Percentiles rank a stretch among this genome's conserved stretches.
phyloP scores from a whole-genome alignment of 2,329 filamentous ascomycete genomes.

The Chalaropsis ovoidea region DNA sequence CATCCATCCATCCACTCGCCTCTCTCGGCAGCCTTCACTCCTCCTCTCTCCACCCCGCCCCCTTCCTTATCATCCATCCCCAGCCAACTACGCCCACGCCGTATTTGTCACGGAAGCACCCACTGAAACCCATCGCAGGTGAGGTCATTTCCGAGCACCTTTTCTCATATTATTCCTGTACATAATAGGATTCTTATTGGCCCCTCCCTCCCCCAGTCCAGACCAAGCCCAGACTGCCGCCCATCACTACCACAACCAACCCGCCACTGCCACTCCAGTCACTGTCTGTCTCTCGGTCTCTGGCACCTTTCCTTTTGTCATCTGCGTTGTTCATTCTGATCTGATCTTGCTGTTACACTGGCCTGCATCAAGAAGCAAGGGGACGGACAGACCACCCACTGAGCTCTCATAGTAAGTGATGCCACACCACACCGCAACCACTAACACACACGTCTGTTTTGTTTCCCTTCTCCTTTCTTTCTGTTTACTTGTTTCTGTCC shows the following conservation, averaged over 20 bases:
- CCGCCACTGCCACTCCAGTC: background rate
- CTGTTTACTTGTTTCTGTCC: background rate
- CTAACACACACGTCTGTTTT: background rate
- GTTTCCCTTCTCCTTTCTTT: conserved; percentile 13
- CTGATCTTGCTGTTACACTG: conserved; percentile 15
- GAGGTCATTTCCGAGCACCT: conserved; percentile 11
- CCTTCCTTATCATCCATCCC: background rate
- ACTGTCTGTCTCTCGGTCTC: background rate
- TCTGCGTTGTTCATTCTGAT: conserved; percentile 4
- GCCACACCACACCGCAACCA: background rate
- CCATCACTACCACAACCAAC: conserved; percentile 8
- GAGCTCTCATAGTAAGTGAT: background rate
- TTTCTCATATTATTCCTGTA: conserved; percentile 1
- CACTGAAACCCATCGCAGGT: conserved; percentile 9
- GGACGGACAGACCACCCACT: background rate
- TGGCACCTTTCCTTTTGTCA: background rate
- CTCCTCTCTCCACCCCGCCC: background rate
- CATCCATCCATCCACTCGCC: background rate
- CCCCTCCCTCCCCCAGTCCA: background rate
- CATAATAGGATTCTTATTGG: conserved; percentile 10
- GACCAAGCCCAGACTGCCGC: conserved; percentile 3
- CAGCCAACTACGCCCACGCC: background rate
- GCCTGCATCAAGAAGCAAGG: background rate
- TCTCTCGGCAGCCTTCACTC: background rate
- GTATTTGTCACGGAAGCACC: conserved; percentile 10